These are phyloP conservation scores for Aureobasidium sp. DNA, from an alignment of 2,329 filamentous ascomycete genomes.

Conservation along the genomic window DNA sequence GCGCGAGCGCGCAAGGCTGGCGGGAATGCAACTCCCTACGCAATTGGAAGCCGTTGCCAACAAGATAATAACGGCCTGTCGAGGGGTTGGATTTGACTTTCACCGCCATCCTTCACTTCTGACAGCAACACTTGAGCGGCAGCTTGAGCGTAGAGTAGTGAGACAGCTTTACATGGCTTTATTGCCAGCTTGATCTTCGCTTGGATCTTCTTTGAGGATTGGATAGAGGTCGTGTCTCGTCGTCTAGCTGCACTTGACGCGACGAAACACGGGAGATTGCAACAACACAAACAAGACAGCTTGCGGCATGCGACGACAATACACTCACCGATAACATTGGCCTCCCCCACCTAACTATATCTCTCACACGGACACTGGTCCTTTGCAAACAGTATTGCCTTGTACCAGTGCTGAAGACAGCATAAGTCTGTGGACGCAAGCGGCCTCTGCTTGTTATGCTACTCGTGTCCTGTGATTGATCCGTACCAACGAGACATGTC, in stretches of 20 bases:
- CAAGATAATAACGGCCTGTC: not conserved
- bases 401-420: too few relatives aligned
- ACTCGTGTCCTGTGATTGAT: not conserved
- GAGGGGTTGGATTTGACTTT: conserved; percentile 5
- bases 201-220: conserved; percentile 19
- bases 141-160: too few relatives aligned
- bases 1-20: not conserved
- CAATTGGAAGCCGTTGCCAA: conserved; percentile 1
- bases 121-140: too few relatives aligned
- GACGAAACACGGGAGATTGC: conserved; percentile 8
- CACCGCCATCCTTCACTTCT: conserved; percentile 1
- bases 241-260: not conserved
- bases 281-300: conserved; percentile 4
- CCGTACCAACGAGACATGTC: not conserved
- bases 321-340: not conserved
- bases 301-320: conserved; percentile 8
- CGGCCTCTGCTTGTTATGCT: not conserved
- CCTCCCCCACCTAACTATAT: not conserved
- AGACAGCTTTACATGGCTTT: not conserved
- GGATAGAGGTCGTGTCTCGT: not conserved
- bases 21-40: conserved; percentile 1
- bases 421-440: too few relatives aligned
- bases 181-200: too few relatives aligned
- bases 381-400: not conserved
- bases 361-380: not conserved